Conservation (phyloP, 2,329 filamentous ascomycete species). For the Bertia moriformis region DNA sequence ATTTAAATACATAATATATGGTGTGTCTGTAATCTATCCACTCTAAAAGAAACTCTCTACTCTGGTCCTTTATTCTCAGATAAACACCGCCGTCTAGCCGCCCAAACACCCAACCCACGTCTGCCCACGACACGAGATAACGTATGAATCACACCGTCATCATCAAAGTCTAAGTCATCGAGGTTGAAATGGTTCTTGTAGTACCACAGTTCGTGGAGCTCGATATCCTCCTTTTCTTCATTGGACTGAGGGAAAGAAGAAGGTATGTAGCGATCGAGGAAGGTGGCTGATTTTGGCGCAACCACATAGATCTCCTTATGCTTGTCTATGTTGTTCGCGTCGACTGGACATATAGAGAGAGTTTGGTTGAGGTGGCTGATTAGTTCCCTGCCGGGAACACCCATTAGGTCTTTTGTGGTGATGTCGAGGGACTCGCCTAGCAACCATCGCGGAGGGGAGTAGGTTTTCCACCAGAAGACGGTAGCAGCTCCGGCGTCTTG, state of each 20-base stretch:
- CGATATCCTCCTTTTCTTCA: constrained; percentile 7
- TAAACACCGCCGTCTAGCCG: neutral
- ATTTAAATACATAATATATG: too few species aligned
- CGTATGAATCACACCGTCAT: constrained; percentile 28
- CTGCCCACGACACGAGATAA: constrained; percentile 27
- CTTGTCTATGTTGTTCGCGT: neutral
- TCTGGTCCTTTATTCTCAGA: too few species aligned
- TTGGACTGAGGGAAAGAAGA: neutral
- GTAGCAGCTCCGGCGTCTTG: constrained; percentile 9
- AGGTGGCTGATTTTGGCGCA: constrained; percentile 25
- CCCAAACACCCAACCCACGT: constrained; percentile 30
- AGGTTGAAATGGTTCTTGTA: constrained; percentile 29
- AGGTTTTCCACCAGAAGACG: constrained; percentile 38
- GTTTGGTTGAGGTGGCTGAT: neutral
- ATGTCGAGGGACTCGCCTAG: constrained; percentile 20
- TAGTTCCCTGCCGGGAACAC: neutral
- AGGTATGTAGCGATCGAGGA: constrained; percentile 19
- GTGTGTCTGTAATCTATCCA: too few species aligned
- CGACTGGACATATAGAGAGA: too few species aligned
- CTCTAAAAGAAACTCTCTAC: too few species aligned
- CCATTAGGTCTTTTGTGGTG: neutral
- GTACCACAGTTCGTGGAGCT: constrained; percentile 22
- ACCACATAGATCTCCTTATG: constrained; percentile 20
- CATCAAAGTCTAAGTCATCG: constrained; percentile 32
- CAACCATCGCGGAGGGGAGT: constrained; percentile 33